Evolutionary conservation across 768 basidiomycete species (phyloP).

Genomic region (Pleurotus tuber-regium): DNA sequence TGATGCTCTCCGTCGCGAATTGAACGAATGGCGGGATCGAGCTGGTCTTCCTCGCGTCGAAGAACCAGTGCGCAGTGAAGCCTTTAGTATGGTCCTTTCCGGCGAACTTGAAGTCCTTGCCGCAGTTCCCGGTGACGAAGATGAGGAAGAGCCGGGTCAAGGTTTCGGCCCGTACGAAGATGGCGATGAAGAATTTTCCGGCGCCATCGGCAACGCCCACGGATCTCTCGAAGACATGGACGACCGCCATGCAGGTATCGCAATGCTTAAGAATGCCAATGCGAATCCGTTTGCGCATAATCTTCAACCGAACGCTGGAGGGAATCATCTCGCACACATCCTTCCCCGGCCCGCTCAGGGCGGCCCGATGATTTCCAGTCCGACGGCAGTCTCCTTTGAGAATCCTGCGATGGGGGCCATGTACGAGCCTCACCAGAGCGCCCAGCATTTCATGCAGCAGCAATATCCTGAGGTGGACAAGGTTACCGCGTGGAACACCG

Average conservation of each 20-base stretch:
- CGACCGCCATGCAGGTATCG: constrained; percentile 20
- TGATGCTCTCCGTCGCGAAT: constrained; percentile 83
- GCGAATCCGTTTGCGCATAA: constrained; percentile 36
- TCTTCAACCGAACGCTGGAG: constrained; percentile 20
- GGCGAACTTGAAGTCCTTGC: constrained; percentile 70
- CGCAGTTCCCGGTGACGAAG: constrained; percentile 46
- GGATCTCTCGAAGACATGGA: constrained; percentile 29
- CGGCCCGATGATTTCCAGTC: constrained; percentile 43
- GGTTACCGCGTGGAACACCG: constrained; percentile 12
- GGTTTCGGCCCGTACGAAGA: constrained; percentile 37
- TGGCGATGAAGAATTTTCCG: constrained; percentile 36
- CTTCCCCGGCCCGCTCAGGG: constrained; percentile 25
- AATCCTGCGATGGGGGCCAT: constrained; percentile 44
- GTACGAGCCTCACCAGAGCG: constrained; percentile 14
- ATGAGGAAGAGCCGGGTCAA: constrained; percentile 50
- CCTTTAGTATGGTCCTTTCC: constrained; percentile 64
- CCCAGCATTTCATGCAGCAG: constrained; percentile 20
- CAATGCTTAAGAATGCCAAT: constrained; percentile 31
- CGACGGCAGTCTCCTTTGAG: constrained; percentile 44
- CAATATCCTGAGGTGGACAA: constrained; percentile 15
- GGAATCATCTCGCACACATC: constrained; percentile 23
- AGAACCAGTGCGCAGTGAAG: constrained; percentile 70
- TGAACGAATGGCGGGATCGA: constrained; percentile 91
- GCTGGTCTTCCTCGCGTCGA: constrained; percentile 69
- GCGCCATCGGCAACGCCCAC: constrained; percentile 10